Evolutionary conservation across 176 grass and related monocot genomes (phyloP).

Genomic region (Pontederia paniculata): DNA sequence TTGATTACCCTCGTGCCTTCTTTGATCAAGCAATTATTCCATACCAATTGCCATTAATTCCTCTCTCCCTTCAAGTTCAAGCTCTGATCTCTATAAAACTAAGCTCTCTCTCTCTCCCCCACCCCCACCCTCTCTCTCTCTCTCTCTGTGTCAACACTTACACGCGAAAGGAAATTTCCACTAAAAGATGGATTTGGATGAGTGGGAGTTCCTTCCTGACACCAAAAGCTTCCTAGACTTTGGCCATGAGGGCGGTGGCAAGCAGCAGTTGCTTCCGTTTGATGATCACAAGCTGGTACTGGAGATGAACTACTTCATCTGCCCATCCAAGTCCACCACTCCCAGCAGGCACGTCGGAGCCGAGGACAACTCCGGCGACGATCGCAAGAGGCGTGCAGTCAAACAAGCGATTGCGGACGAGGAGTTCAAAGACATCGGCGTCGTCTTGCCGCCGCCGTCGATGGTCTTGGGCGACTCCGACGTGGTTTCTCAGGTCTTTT

Average conservation of each 20-base stretch:
- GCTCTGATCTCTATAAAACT: too few relatives aligned
- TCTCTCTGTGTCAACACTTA: too few relatives aligned
- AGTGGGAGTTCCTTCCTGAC: constrained; percentile 83
- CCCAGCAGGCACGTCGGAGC: constrained; percentile 10
- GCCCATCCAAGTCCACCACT: constrained; percentile 23
- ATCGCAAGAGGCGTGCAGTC: too few relatives aligned
- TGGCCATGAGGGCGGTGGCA: constrained; percentile 10
- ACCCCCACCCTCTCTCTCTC: too few relatives aligned
- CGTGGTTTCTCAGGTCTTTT: constrained; percentile 8
- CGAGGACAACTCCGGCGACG: background rate
- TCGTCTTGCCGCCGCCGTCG: background rate
- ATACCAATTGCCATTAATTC: too few relatives aligned
- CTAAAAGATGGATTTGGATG: constrained; percentile 53
- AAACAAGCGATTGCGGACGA: background rate
- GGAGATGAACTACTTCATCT: constrained; percentile 48
- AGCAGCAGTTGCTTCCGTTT: constrained; percentile 20
- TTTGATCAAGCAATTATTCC: too few relatives aligned
- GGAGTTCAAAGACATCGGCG: constrained; percentile 39
- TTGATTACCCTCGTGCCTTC: too few relatives aligned
- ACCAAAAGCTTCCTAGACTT: constrained; percentile 24
- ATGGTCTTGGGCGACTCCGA: background rate
- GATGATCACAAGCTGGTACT: constrained; percentile 29
- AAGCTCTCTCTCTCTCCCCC: too few relatives aligned
- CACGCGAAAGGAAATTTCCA: too few relatives aligned
- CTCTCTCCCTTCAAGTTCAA: too few relatives aligned